These are phyloP conservation scores for Rosa lucieae DNA, from an alignment of 306 rosid species.

Conservation along the genomic window DNA sequence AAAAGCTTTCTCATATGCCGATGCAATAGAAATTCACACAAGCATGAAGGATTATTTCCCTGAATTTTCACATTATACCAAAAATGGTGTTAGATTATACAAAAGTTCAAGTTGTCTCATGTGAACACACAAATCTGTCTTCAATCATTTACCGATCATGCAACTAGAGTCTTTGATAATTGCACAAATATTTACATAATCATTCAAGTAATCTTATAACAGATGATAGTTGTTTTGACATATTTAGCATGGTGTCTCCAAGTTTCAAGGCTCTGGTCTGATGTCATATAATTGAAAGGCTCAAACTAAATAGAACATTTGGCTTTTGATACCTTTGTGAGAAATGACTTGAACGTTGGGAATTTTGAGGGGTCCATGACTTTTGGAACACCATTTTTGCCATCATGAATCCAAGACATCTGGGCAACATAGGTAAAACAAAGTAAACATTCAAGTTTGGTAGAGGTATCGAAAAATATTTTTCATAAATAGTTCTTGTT, in stretches of 20 bases:
- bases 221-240: too few relatives aligned
- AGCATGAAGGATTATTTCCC: slow-evolving; percentile 94
- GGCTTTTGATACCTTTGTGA: slow-evolving; percentile 63
- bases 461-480: slow-evolving; percentile 6
- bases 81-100: slow-evolving; percentile 14
- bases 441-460: slow-evolving; percentile 30
- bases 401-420: slow-evolving; percentile 93
- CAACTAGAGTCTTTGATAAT: neutral
- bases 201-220: too few relatives aligned
- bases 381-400: slow-evolving; percentile 88
- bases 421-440: slow-evolving; percentile 36
- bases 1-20: too few relatives aligned
- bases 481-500: neutral
- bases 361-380: slow-evolving; percentile 84
- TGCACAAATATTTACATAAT: neutral
- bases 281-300: slow-evolving; percentile 19
- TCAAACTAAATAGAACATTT: slow-evolving; percentile 12
- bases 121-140: too few relatives aligned
- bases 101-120: neutral
- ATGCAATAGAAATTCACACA: slow-evolving; percentile 75
- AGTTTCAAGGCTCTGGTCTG: neutral
- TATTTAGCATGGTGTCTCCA: too few relatives aligned
- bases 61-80: slow-evolving; percentile 42
- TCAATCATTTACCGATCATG: neutral
- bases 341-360: slow-evolving; percentile 76